phyloP scores from a whole-genome alignment of 2,329 filamentous ascomycete genomes.

The Whalleya microplaca region DNA sequence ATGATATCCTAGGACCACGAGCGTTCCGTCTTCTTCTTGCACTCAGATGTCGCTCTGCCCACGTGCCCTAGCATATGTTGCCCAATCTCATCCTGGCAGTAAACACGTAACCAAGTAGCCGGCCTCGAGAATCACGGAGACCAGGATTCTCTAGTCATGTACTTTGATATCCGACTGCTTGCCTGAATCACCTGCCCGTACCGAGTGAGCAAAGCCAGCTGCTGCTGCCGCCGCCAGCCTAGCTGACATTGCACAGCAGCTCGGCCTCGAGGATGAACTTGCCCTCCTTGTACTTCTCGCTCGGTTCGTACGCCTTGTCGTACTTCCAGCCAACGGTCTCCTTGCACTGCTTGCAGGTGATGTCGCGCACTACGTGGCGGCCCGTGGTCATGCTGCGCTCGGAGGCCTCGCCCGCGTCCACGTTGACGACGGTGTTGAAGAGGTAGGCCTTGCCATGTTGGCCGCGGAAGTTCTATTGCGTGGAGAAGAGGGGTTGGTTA shows the following conservation, averaged over 20 bases:
- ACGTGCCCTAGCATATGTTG: too few relatives aligned
- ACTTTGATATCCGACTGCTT: too few relatives aligned
- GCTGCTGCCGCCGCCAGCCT: constrained; percentile 10
- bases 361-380: constrained; percentile 91
- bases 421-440: constrained; percentile 92
- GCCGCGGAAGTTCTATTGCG: constrained; percentile 86
- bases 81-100: too few relatives aligned
- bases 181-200: too few relatives aligned
- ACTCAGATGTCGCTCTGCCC: too few relatives aligned
- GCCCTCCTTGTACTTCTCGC: constrained; percentile 98
- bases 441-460: constrained; percentile 98
- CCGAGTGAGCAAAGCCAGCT: too few relatives aligned
- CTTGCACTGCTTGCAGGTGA: constrained; percentile 87
- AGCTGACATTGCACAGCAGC: constrained; percentile 78
- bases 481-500: background rate
- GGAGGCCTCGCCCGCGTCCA: constrained; percentile 78
- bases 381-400: constrained; percentile 99
- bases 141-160: too few relatives aligned
- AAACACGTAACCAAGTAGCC: too few relatives aligned
- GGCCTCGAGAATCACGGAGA: too few relatives aligned
- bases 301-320: constrained; percentile 90
- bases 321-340: constrained; percentile 98
- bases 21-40: too few relatives aligned
- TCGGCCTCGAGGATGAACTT: constrained; percentile 97
- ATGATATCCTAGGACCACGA: too few relatives aligned